phyloP scores from a whole-genome alignment of 345 rosid genomes.

The Bretschneidera sinensis region DNA sequence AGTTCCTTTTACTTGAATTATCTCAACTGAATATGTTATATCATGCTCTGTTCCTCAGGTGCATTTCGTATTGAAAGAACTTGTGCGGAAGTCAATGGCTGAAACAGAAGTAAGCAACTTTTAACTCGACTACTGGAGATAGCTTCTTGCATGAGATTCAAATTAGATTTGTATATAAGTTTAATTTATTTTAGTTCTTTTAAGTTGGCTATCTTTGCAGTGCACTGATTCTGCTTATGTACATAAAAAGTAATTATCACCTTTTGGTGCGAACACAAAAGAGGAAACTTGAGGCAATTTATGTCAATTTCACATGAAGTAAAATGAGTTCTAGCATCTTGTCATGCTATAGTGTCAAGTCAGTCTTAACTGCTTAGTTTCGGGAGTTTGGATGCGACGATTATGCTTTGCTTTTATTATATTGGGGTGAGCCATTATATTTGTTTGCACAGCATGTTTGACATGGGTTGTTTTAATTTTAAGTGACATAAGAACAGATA shows the following conservation, averaged over 20 bases:
- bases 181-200: too few species aligned
- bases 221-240: not conserved
- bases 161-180: not conserved
- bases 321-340: not conserved
- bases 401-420: not conserved
- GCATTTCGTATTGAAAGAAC: slow-evolving; percentile 90
- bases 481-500: too few species aligned
- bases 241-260: not conserved
- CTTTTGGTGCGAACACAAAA: not conserved
- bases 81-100: slow-evolving; percentile 90
- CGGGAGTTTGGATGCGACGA: too few species aligned
- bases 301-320: too few species aligned
- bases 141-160: not conserved
- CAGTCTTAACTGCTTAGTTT: not conserved
- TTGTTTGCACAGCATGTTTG: not conserved
- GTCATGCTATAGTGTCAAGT: too few species aligned
- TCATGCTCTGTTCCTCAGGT: slow-evolving; percentile 43
- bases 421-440: not conserved
- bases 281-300: not conserved
- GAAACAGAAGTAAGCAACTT: slow-evolving; percentile 71
- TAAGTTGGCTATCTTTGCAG: not conserved
- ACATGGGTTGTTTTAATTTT: not conserved
- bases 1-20: not conserved
- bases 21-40: not conserved
- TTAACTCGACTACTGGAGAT: slow-evolving; percentile 1